These are phyloP conservation scores for Neurospora sp. DNA, from an alignment of 2,329 filamentous ascomycete species.

Conservation along the genomic window DNA sequence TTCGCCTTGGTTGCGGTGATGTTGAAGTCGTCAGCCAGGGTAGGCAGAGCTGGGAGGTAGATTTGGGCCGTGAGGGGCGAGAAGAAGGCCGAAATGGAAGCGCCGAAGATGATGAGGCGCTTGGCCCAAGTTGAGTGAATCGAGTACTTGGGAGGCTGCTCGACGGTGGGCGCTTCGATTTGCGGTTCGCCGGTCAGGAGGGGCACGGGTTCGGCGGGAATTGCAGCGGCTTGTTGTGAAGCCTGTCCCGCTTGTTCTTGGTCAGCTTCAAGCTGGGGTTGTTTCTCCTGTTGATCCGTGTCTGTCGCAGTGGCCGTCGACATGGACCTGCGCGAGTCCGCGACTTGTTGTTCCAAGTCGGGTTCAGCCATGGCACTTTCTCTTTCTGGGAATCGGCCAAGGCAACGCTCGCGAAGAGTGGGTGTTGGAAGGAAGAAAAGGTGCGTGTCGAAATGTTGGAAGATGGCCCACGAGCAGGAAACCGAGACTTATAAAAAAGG, in stretches of 20 bases:
- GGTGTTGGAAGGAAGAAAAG: not conserved
- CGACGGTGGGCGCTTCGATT: constrained; percentile 8
- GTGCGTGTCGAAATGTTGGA: not conserved
- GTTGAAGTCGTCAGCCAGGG: constrained; percentile 36
- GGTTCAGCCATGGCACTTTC: not conserved
- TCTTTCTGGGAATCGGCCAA: not conserved
- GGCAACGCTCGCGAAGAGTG: not conserved
- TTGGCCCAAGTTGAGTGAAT: constrained; percentile 31
- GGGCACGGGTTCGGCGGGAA: not conserved
- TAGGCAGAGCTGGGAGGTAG: constrained; percentile 43
- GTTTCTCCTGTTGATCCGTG: not conserved
- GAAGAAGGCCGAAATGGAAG: constrained; percentile 31
- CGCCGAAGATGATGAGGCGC: constrained; percentile 29
- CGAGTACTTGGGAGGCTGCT: constrained; percentile 23
- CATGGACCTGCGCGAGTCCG: not conserved
- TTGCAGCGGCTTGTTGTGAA: not conserved
- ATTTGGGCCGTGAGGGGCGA: constrained; percentile 40
- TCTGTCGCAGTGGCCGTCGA: not conserved
- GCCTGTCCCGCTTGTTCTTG: not conserved
- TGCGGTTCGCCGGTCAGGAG: constrained; percentile 8
- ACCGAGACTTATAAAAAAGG: not conserved
- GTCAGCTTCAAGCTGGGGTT: not conserved
- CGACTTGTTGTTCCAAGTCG: not conserved
- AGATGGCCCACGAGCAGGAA: not conserved
- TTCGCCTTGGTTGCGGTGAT: constrained; percentile 35